Conservation (phyloP, 768 basidiomycete genomes). For the Rhizopogon roseolus region DNA sequence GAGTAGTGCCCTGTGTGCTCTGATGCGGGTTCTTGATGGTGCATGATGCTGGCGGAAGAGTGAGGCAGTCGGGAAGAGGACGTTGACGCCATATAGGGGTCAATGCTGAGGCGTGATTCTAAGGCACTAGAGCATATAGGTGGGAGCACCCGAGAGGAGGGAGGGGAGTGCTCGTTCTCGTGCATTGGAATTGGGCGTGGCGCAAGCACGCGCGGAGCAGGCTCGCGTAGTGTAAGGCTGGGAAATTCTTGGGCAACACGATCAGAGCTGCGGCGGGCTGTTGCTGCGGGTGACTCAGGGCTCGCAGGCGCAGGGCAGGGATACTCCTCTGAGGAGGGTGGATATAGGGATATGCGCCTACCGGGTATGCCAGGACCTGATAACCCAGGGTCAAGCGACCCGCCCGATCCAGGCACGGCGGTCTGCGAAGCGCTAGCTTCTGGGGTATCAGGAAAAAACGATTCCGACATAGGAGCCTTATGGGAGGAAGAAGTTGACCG, state of each 20-base stretch:
- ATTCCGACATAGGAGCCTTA: slow-evolving; percentile 6
- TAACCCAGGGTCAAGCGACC: slow-evolving; percentile 34
- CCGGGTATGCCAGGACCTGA: slow-evolving; percentile 55
- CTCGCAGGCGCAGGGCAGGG: slow-evolving; percentile 8
- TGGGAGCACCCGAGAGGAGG: slow-evolving; percentile 23
- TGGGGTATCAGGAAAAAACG: slow-evolving; percentile 5
- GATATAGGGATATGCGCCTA: slow-evolving; percentile 17
- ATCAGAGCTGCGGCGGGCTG: neutral
- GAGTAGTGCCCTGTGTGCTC: slow-evolving; percentile 11
- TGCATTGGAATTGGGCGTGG: slow-evolving; percentile 9
- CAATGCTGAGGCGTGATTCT: slow-evolving; percentile 11
- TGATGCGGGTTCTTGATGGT: slow-evolving; percentile 15
- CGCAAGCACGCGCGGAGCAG: slow-evolving; percentile 6
- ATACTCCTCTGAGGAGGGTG: slow-evolving; percentile 14
- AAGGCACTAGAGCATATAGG: slow-evolving; percentile 17
- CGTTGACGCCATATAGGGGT: slow-evolving; percentile 16
- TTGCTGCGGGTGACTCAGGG: slow-evolving; percentile 5
- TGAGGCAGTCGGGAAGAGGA: slow-evolving; percentile 30
- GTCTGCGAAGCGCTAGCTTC: slow-evolving; percentile 11
- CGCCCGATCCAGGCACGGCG: slow-evolving; percentile 9
- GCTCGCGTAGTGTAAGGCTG: slow-evolving; percentile 7
- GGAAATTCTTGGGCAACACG: slow-evolving; percentile 7
- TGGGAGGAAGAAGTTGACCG: slow-evolving; percentile 24
- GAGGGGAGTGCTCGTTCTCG: slow-evolving; percentile 16
- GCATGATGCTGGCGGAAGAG: slow-evolving; percentile 10